Evolutionary conservation across 1,284 basidiomycete genomes (phyloP).

Genomic region (Austroboletus niveus): DNA sequence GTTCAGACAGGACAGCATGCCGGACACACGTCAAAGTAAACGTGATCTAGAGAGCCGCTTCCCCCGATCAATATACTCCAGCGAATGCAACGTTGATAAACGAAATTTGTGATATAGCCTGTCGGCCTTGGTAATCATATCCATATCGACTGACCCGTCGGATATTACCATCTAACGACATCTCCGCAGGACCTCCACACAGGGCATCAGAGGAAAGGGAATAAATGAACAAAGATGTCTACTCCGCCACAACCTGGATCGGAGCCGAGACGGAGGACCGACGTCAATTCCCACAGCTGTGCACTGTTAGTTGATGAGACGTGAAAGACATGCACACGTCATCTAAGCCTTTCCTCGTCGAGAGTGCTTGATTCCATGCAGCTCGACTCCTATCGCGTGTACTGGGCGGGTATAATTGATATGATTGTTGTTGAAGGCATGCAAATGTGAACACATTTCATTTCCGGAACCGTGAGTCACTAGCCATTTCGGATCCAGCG

Average conservation of each 20-base stretch:
- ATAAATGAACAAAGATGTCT: conserved; percentile 43
- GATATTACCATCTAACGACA: conserved; percentile 35
- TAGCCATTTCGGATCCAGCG: background rate
- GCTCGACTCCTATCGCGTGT: no score
- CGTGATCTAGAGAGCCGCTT: no score
- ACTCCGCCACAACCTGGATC: conserved; percentile 44
- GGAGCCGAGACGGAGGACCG: conserved; percentile 48
- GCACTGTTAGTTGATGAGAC: background rate
- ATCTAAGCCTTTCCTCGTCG: conserved; percentile 42
- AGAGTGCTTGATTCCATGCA: no score
- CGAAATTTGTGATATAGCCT: no score
- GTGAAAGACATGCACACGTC: background rate
- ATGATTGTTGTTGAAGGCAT: conserved; percentile 37
- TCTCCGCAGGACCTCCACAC: no score
- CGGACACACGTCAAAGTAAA: no score
- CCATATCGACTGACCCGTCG: background rate
- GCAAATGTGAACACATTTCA: conserved; percentile 44
- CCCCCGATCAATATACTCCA: no score
- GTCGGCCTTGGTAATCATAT: background rate
- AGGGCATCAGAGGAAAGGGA: no score
- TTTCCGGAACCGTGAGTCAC: conserved; percentile 10
- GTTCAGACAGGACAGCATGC: no score
- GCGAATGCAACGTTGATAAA: no score
- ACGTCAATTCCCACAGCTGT: conserved; percentile 39
- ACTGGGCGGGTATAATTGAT: conserved; percentile 11